Conservation (phyloP, 2,329 filamentous ascomycete species). For the Penicillium sp. region DNA sequence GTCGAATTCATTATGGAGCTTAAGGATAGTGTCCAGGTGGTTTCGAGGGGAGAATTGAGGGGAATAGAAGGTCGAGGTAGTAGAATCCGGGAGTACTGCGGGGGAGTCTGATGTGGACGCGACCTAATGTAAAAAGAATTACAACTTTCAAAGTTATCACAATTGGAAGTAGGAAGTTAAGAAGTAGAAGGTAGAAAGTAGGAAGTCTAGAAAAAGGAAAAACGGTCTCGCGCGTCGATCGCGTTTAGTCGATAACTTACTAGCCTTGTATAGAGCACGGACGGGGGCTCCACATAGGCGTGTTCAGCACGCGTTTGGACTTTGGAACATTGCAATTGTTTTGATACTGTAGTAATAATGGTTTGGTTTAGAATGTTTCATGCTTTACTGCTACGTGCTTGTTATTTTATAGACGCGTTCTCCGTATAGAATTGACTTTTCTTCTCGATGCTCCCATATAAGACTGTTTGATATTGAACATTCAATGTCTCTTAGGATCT, state of each 20-base stretch:
- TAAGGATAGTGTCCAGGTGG: not conserved
- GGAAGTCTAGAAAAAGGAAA: slow-evolving; percentile 10
- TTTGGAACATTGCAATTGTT: not conserved
- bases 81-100: not conserved
- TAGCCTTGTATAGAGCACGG: slow-evolving; percentile 30
- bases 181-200: not conserved
- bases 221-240: slow-evolving; percentile 26
- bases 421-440: not conserved
- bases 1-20: slow-evolving; percentile 23
- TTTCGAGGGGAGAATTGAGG: not conserved
- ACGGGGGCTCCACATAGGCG: slow-evolving; percentile 21
- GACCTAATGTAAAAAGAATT: not conserved
- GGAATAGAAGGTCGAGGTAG: not conserved
- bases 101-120: not conserved
- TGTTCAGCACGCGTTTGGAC: slow-evolving; percentile 27
- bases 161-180: not conserved
- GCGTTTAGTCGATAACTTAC: slow-evolving; percentile 26
- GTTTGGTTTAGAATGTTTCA: not conserved
- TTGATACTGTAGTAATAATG: not conserved
- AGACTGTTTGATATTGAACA: not conserved
- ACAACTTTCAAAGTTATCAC: not conserved
- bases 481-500: not conserved
- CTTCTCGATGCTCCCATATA: not conserved
- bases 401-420: not conserved
- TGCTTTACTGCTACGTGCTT: not conserved